A percentile compares a stretch with the other conserved stretches of the same genome.
phyloP scores from a whole-genome alignment of 345 rosid genomes.

The Psidium friedrichsthalianum region DNA sequence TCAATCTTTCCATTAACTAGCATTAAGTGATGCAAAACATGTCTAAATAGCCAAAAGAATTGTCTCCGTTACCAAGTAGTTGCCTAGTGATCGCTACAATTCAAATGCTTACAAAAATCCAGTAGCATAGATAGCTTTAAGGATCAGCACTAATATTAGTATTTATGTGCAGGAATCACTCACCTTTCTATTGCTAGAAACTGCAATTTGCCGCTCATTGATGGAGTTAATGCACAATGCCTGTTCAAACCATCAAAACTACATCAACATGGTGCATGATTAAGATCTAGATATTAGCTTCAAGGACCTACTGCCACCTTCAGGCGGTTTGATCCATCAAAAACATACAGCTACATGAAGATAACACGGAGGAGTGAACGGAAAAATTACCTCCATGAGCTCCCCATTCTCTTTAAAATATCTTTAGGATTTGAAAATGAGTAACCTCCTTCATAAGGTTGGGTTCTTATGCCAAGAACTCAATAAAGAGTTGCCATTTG shows the following conservation, averaged over 20 bases:
- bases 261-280: not conserved
- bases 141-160: not conserved
- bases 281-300: not conserved
- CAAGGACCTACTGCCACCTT: not conserved
- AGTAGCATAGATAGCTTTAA: not conserved
- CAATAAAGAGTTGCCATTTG: slow-evolving; percentile 22
- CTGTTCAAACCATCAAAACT: slow-evolving; percentile 27
- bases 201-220: slow-evolving; percentile 59
- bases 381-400: slow-evolving; percentile 62
- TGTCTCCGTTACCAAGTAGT: not conserved
- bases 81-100: not conserved
- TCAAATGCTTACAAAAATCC: not conserved
- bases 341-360: not conserved
- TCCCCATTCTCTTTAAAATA: slow-evolving; percentile 72
- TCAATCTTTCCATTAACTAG: not conserved
- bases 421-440: slow-evolving; percentile 53
- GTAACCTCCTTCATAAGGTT: slow-evolving; percentile 23
- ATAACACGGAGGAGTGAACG: not conserved
- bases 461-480: slow-evolving; percentile 46
- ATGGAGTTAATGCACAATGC: slow-evolving; percentile 65
- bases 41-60: not conserved
- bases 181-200: slow-evolving; percentile 89
- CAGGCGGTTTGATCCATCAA: slow-evolving; percentile 1
- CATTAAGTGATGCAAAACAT: not conserved
- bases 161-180: slow-evolving; percentile 8